Evolutionary conservation across 2,329 filamentous ascomycete species (phyloP).

Genomic region (Aspergillus phoenicis): DNA sequence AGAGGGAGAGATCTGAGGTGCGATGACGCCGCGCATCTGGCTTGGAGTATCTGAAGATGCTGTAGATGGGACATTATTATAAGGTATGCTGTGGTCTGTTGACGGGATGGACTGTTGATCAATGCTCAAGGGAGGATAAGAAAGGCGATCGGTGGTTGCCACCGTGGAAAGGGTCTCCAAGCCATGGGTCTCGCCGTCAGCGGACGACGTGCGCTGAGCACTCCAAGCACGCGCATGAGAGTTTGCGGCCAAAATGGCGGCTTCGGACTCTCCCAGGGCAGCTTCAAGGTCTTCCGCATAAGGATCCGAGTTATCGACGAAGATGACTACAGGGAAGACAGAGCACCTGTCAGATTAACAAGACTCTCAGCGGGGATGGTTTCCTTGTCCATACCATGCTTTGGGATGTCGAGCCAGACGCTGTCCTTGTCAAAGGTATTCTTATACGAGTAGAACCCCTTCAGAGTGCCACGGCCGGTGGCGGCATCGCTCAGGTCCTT

Average conservation of each 20-base stretch:
- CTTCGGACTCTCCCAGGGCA: constrained; percentile 36
- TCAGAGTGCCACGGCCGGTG: constrained; percentile 50
- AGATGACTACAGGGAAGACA: constrained; percentile 52
- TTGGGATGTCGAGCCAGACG: constrained; percentile 65
- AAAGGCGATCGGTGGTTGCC: constrained; percentile 47
- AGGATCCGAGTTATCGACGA: constrained; percentile 64
- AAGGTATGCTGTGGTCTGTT: constrained; percentile 22
- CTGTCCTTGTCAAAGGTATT: constrained; percentile 64
- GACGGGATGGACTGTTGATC: constrained; percentile 29
- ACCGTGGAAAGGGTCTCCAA: constrained; percentile 58
- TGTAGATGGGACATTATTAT: constrained; percentile 24
- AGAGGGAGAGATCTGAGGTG: constrained; percentile 45
- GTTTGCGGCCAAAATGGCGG: constrained; percentile 31
- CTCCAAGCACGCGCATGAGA: constrained; percentile 38
- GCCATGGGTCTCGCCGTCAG: constrained; percentile 49
- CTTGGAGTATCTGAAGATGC: constrained; percentile 35
- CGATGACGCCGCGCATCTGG: constrained; percentile 35
- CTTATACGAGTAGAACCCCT: constrained; percentile 67
- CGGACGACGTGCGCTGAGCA: constrained; percentile 28
- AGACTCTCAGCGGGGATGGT: not conserved
- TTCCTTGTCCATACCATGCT: constrained; percentile 49
- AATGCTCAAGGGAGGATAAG: constrained; percentile 28
- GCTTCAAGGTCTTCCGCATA: constrained; percentile 56
- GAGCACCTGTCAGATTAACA: constrained; percentile 4
- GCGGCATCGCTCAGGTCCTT: constrained; percentile 46